Base-by-base conservation (phyloP, 495 filamentous ascomycete species). In the Pyronema omphalodes region DNA sequence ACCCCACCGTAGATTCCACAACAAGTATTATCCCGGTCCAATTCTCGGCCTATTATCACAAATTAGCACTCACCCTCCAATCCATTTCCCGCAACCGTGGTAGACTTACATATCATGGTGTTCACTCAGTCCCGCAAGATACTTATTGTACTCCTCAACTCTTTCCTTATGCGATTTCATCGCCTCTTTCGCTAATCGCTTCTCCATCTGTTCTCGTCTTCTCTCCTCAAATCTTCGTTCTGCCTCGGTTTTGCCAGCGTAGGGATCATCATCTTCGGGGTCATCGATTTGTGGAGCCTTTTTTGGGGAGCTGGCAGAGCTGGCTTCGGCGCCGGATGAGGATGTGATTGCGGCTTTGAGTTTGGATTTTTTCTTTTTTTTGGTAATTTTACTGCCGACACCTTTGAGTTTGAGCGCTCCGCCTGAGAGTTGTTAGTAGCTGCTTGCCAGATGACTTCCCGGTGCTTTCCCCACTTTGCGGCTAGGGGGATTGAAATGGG, bases 81-180 rank as follows among this genome's bases (percentile, higher is more conserved):
- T 18, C 19, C 41, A 7, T 37, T 4, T 17, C 6, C 37, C 7
- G 15, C 11, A 53, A 44, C 11, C 17, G 34, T 7, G 18, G 41
- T 37, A 23, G 15, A 52, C 62, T 52, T 55, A 66, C 89, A 98
- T 98, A 65, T 98, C 91, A 65, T 98, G 91, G 68, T 98, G 91
- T 69, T 98, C 91, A 69, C 85, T 93, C 64, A 98, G 69, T 56
- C 80, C 80, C 56, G 83, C 88, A 41, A 98, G 71, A 65, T 94
- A 93, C 63, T 85, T 84, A 67, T 98, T 98, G 57, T 95, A 72
- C 67, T 94, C 88, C 67, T 98, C 88, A 43, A 98, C 91, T 1
- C 84, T 80, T 73, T 98, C 82, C 67, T 96, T 98, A 64, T 98
- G 91, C 40, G 88, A 93, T 75, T 96, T 98, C 60, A 84, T 73